Evolutionary conservation across 2,329 filamentous ascomycete species (phyloP).

Genomic region (Tricladium varicosporioides): DNA sequence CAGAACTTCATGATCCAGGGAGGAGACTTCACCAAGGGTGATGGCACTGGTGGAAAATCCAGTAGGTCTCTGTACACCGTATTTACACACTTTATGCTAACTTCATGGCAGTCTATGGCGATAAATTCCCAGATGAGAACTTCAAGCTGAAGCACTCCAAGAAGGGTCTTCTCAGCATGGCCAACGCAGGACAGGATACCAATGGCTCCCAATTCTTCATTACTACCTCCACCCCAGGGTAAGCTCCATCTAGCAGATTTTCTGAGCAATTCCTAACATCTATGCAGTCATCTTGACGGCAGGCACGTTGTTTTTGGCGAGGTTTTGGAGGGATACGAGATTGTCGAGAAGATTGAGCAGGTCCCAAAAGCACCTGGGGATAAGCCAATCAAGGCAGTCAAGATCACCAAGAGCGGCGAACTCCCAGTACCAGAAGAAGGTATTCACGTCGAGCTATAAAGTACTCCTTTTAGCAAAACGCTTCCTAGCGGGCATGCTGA

Average conservation of each 20-base stretch:
- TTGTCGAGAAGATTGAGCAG: slow-evolving; percentile 77
- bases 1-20: slow-evolving; percentile 91
- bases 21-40: slow-evolving; percentile 80
- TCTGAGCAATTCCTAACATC: slow-evolving; percentile 17
- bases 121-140: slow-evolving; percentile 86
- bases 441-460: slow-evolving; percentile 88
- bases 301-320: slow-evolving; percentile 86
- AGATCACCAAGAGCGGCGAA: slow-evolving; percentile 82
- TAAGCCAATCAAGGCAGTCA: slow-evolving; percentile 67
- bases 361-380: slow-evolving; percentile 63
- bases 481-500: slow-evolving; percentile 30
- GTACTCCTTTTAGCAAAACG: slow-evolving; percentile 28
- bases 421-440: slow-evolving; percentile 82
- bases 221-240: slow-evolving; percentile 77
- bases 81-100: slow-evolving; percentile 15
- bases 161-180: slow-evolving; percentile 81
- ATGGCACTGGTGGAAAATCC: slow-evolving; percentile 82
- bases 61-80: slow-evolving; percentile 49
- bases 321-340: slow-evolving; percentile 80
- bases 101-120: slow-evolving; percentile 65
- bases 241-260: slow-evolving; percentile 33
- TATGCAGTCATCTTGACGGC: slow-evolving; percentile 72
- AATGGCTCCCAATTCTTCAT: slow-evolving; percentile 92
- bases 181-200: slow-evolving; percentile 81
- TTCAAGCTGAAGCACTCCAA: slow-evolving; percentile 93